Evolutionary conservation across 352 stramenopile species (phyloP).

Genomic region (Phytophthora sp.): DNA sequence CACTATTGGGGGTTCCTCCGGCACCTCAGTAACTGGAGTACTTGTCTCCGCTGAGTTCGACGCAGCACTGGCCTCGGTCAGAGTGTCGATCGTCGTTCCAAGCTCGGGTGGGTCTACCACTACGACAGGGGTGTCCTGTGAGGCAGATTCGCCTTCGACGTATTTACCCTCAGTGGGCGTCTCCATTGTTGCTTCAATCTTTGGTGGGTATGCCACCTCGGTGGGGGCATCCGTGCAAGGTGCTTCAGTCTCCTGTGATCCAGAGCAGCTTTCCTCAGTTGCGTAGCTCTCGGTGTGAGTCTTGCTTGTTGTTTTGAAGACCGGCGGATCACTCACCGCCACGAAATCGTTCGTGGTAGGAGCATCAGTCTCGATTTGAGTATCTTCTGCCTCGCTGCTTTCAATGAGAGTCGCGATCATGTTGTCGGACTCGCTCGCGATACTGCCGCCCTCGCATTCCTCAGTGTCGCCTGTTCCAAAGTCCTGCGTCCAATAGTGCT

Average conservation of each 20-base stretch:
- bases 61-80: conserved; percentile 4
- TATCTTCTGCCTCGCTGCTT: conserved; percentile 4
- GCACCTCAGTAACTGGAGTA: neutral
- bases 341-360: neutral
- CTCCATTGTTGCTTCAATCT: too few relatives aligned
- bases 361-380: neutral
- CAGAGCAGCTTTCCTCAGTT: neutral
- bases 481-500: conserved; percentile 68
- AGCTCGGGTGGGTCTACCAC: neutral
- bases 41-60: too few relatives aligned
- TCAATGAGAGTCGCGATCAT: neutral
- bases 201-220: too few relatives aligned
- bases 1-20: conserved; percentile 1
- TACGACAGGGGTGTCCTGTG: conserved; percentile 1
- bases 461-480: conserved; percentile 41
- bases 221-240: conserved; percentile 7
- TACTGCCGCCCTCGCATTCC: conserved; percentile 20
- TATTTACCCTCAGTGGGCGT: too few relatives aligned
- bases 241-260: neutral
- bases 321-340: too few relatives aligned
- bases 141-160: too few relatives aligned
- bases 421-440: neutral
- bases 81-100: conserved; percentile 4
- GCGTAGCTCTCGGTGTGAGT: neutral
- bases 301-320: neutral